These are phyloP conservation scores for Trypanosoma melophagium DNA, from an alignment of 208 protist genomes.

Conservation along the genomic window DNA sequence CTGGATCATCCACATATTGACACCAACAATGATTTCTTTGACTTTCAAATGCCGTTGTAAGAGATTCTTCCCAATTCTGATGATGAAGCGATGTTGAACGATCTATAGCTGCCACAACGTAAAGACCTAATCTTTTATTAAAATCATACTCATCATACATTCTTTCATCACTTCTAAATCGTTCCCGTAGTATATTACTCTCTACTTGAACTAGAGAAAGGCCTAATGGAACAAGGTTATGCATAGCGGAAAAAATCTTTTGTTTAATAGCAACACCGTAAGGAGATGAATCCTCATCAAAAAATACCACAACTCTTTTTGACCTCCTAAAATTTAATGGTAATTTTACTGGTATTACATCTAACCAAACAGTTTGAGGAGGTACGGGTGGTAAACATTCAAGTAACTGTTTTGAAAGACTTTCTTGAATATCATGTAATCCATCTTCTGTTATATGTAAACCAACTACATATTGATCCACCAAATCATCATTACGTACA, in stretches of 20 bases:
- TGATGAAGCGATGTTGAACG: conserved; percentile 27
- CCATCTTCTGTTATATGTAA: conserved; percentile 40
- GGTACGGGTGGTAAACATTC: conserved; percentile 66
- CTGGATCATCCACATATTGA: conserved; percentile 36
- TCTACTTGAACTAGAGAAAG: conserved; percentile 49
- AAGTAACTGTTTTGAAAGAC: conserved; percentile 51
- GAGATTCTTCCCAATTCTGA: conserved; percentile 36
- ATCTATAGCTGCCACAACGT: conserved; percentile 40
- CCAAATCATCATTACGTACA: conserved; percentile 53
- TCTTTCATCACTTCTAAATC: background rate
- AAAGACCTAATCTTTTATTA: conserved; percentile 35
- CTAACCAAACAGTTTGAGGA: conserved; percentile 38
- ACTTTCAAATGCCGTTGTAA: conserved; percentile 28
- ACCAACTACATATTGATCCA: conserved; percentile 68
- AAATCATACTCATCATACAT: conserved; percentile 2
- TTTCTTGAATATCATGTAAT: conserved; percentile 45
- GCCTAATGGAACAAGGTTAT: conserved; percentile 47
- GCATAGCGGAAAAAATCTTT: conserved; percentile 62
- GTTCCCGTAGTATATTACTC: conserved; percentile 2
- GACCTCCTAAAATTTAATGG: conserved; percentile 42
- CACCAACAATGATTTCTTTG: conserved; percentile 43
- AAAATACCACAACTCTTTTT: conserved; percentile 46
- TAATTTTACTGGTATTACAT: conserved; percentile 53
- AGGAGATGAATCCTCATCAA: conserved; percentile 29
- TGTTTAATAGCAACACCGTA: conserved; percentile 52